Percentiles rank a stretch among this genome's conserved stretches.
phyloP scores from a whole-genome alignment of 2,329 filamentous ascomycete genomes.

The Chalara sp. region DNA sequence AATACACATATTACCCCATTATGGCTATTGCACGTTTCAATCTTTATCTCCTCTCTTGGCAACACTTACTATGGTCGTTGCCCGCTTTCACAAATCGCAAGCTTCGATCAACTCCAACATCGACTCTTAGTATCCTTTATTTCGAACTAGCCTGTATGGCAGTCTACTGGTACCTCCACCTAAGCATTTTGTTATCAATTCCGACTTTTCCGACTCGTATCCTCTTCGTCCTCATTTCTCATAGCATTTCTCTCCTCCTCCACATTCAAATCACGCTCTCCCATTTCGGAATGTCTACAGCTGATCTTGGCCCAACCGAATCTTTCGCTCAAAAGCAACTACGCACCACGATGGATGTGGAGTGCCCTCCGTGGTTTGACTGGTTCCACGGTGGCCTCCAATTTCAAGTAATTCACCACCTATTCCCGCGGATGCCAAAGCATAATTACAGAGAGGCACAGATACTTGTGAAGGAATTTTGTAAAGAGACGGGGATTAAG shows the following conservation, averaged over 20 bases:
- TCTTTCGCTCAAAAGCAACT: constrained; percentile 65
- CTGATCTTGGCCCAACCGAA: constrained; percentile 56
- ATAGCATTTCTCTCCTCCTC: constrained; percentile 60
- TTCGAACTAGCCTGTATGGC: constrained; percentile 56
- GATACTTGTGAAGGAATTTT: constrained; percentile 54
- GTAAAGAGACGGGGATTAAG: constrained; percentile 54
- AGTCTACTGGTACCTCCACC: constrained; percentile 63
- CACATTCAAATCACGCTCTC: constrained; percentile 68
- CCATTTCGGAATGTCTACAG: constrained; percentile 66
- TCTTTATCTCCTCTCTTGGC: constrained; percentile 61
- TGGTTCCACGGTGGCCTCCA: constrained; percentile 67
- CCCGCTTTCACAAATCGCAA: constrained; percentile 43
- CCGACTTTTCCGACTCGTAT: constrained; percentile 52
- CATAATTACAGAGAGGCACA: constrained; percentile 61
- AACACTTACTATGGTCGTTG: constrained; percentile 43
- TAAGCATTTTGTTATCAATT: constrained; percentile 55
- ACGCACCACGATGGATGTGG: constrained; percentile 67
- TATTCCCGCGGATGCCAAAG: constrained; percentile 61
- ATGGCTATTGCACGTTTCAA: constrained; percentile 67
- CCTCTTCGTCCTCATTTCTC: constrained; percentile 55
- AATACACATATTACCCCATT: constrained; percentile 63
- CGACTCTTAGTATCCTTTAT: constrained; percentile 36
- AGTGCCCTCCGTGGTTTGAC: constrained; percentile 65
- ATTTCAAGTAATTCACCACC: constrained; percentile 66
- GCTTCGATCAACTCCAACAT: constrained; percentile 45